phyloP scores from a whole-genome alignment of 2,329 filamentous ascomycete genomes.

The Diaporthe sp. region DNA sequence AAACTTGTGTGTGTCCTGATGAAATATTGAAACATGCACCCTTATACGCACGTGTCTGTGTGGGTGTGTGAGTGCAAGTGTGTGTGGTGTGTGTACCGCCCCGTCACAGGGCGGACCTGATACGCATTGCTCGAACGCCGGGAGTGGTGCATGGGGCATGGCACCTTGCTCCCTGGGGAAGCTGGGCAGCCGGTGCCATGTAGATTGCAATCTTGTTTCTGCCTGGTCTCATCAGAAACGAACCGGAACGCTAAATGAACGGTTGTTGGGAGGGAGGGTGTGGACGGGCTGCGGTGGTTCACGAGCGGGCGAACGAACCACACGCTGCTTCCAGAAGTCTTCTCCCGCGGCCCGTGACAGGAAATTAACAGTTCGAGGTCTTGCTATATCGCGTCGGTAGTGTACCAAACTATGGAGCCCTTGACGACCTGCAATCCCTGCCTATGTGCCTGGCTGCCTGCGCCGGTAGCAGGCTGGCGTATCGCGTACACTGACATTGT shows the following conservation, averaged over 20 bases:
- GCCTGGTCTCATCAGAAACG: constrained; percentile 29
- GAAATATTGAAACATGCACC: constrained; percentile 32
- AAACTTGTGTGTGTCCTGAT: constrained; percentile 20
- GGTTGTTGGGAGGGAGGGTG: neutral
- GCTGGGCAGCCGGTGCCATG: constrained; percentile 32
- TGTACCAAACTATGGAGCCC: constrained; percentile 1
- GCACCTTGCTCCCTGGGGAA: neutral
- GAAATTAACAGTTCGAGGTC: constrained; percentile 10
- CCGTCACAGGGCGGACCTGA: constrained; percentile 29
- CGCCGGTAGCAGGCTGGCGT: neutral
- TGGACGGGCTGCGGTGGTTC: neutral
- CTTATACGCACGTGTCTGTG: neutral
- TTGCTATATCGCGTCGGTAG: constrained; percentile 20
- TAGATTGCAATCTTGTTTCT: constrained; percentile 34
- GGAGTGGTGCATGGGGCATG: constrained; percentile 1
- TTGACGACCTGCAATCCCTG: neutral
- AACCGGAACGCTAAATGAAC: constrained; percentile 28
- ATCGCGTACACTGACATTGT: neutral
- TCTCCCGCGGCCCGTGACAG: constrained; percentile 23
- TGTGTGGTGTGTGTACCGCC: constrained; percentile 14
- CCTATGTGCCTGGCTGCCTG: neutral
- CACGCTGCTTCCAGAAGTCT: constrained; percentile 23
- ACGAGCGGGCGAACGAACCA: constrained; percentile 14
- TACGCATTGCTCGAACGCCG: constrained; percentile 25
- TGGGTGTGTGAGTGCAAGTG: neutral